Conservation (phyloP, 257 asterid genomes). For the Solanum arcanum region DNA sequence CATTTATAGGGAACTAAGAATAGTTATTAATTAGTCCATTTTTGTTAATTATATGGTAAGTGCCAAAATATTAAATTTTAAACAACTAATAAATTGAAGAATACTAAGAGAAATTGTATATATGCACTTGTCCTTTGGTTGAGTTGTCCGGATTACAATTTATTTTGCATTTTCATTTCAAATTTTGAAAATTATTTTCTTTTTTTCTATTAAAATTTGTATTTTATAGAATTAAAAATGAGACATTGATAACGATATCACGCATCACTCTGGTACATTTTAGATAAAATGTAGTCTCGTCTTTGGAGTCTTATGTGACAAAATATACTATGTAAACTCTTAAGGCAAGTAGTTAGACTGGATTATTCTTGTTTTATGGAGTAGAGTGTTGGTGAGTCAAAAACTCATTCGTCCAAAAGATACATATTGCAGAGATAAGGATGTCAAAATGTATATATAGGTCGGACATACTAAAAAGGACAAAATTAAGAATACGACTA, state of each 20-base stretch:
- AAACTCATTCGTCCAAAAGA: background rate
- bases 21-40: background rate
- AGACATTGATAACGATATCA: background rate
- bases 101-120: background rate
- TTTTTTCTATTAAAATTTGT: background rate
- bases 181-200: background rate
- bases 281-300: too few relatives aligned
- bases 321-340: too few relatives aligned
- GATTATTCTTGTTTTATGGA: too few relatives aligned
- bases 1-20: background rate
- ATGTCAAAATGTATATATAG: too few relatives aligned
- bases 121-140: background rate
- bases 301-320: background rate
- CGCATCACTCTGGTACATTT: fast-evolving
- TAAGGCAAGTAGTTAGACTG: background rate
- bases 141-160: background rate
- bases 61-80: background rate
- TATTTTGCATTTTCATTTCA: background rate
- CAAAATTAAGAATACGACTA: background rate
- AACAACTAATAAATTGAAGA: background rate
- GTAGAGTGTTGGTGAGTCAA: background rate
- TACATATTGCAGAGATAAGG: background rate
- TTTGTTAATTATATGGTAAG: background rate
- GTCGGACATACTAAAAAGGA: background rate
- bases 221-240: background rate